Conservation (phyloP, 306 rosid genomes). For the Rosa rugosa region DNA sequence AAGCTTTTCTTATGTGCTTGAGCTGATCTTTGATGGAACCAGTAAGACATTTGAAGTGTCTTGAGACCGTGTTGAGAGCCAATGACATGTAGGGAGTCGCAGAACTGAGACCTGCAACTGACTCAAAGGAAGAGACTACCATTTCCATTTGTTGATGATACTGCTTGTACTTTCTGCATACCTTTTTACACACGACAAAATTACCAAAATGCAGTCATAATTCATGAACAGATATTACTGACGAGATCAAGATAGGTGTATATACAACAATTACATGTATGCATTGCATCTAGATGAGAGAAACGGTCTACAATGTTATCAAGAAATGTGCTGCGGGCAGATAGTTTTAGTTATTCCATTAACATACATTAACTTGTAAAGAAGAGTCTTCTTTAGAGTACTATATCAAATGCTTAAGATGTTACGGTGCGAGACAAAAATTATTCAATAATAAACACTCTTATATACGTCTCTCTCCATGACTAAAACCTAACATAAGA, state of each 20-base stretch:
- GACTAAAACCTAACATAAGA: background rate
- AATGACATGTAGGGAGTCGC: constrained; percentile 70
- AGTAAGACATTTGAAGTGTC: constrained; percentile 63
- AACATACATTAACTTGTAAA: background rate
- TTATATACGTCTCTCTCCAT: background rate
- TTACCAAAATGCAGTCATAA: background rate
- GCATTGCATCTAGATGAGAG: background rate
- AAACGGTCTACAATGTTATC: background rate
- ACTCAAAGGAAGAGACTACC: constrained; percentile 84
- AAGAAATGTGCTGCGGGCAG: background rate
- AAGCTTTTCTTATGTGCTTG: constrained; percentile 35
- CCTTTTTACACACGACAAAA: constrained; percentile 41
- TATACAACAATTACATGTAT: background rate
- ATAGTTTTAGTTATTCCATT: background rate
- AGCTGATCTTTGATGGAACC: constrained; percentile 67
- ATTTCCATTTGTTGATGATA: constrained; percentile 93
- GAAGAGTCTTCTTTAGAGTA: background rate
- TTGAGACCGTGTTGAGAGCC: constrained; percentile 64
- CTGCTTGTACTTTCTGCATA: constrained; percentile 71
- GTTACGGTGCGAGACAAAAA: background rate
- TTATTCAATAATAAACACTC: background rate
- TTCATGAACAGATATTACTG: background rate
- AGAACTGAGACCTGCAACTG: constrained; percentile 80
- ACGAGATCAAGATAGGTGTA: background rate
- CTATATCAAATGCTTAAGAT: background rate